Evolutionary conservation across 2,329 filamentous ascomycete species (phyloP).

Genomic region (Paecilomyces fulvus): DNA sequence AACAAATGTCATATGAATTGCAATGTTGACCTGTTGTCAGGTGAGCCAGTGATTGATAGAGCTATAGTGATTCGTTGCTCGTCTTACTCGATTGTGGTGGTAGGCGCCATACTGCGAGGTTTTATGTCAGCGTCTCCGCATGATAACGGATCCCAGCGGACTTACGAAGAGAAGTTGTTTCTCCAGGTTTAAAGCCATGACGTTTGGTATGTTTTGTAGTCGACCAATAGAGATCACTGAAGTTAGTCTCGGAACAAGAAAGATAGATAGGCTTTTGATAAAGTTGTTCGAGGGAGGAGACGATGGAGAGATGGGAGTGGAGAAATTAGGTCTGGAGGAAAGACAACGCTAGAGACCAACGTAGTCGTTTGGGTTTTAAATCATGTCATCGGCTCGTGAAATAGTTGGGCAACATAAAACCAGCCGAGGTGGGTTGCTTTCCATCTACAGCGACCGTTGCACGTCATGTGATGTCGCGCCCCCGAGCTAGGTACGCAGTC

Average conservation of each 20-base stretch:
- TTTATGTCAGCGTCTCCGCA: conserved; percentile 2
- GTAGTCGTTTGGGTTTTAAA: background rate
- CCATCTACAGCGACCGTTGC: background rate
- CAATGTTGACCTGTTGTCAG: conserved; percentile 49
- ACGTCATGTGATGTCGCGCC: background rate
- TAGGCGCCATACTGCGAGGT: conserved; percentile 54
- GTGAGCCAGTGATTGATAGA: conserved; percentile 11
- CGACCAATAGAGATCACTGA: background rate
- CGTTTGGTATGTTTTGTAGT: background rate
- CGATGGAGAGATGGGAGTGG: background rate
- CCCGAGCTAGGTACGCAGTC: background rate
- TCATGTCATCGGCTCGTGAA: background rate
- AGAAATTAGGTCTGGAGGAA: background rate
- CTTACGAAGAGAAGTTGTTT: conserved; percentile 59
- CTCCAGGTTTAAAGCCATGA: conserved; percentile 51
- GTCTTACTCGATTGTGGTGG: conserved; percentile 53
- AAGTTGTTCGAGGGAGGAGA: background rate
- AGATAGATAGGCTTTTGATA: background rate
- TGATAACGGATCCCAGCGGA: conserved; percentile 9
- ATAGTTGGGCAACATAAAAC: background rate
- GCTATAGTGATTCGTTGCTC: conserved; percentile 5
- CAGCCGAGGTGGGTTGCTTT: background rate
- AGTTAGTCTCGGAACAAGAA: background rate
- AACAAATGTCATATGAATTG: conserved; percentile 57
- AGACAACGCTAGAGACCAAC: background rate